A percentile compares a stretch with the other conserved stretches of the same genome.
Evolutionary conservation across 2,329 filamentous ascomycete species (phyloP).

Genomic region (Botrytis medusae): DNA sequence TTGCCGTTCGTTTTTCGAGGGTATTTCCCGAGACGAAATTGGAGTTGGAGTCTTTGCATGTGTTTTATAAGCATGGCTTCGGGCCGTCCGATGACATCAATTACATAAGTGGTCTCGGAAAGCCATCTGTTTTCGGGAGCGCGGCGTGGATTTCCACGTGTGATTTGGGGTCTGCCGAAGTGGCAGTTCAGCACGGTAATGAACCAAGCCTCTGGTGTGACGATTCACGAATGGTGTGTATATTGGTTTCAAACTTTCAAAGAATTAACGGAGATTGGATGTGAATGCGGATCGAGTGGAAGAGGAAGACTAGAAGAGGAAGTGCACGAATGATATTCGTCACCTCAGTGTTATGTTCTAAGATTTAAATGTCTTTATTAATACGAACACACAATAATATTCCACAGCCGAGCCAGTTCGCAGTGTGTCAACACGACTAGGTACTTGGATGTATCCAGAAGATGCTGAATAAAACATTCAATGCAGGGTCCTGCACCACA

Average conservation of each 20-base stretch:
- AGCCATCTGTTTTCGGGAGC: not conserved
- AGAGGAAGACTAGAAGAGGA: not conserved
- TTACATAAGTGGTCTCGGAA: slow-evolving; percentile 15
- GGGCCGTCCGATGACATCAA: not conserved
- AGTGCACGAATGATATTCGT: not conserved
- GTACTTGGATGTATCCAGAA: not conserved
- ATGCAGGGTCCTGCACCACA: slow-evolving; percentile 14
- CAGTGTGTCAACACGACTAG: not conserved
- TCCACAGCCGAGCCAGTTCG: not conserved
- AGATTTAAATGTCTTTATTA: not conserved
- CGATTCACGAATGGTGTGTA: not conserved
- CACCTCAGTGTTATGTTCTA: not conserved
- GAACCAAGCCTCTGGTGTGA: not conserved
- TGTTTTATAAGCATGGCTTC: not conserved
- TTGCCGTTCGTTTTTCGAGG: not conserved
- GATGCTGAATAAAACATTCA: not conserved
- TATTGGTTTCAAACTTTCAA: not conserved
- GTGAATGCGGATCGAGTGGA: not conserved
- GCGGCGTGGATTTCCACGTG: not conserved
- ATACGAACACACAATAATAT: not conserved
- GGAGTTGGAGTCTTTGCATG: not conserved
- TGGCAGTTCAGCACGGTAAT: not conserved
- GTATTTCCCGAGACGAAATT: not conserved
- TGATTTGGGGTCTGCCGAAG: not conserved
- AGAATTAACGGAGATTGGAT: not conserved